Evolutionary conservation across 2,329 filamentous ascomycete species (phyloP).

Genomic region (Alternaria ethzedia): DNA sequence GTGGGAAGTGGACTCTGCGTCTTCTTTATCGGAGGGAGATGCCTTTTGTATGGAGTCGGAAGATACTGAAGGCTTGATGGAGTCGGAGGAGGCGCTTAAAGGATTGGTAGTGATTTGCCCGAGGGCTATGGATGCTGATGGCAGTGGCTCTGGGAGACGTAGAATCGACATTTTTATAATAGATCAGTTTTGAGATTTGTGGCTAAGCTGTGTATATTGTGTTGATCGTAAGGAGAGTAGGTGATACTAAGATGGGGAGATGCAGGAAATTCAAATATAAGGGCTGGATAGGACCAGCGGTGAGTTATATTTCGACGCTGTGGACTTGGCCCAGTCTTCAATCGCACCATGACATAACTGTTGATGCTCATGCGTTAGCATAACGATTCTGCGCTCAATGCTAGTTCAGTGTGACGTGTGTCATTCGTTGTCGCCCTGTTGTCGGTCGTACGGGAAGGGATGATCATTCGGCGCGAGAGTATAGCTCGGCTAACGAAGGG

Average conservation of each 20-base stretch:
- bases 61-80: slow-evolving; percentile 18
- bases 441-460: slow-evolving; percentile 27
- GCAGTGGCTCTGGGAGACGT: slow-evolving; percentile 31
- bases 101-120: slow-evolving; percentile 41
- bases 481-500: not conserved
- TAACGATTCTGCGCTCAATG: not conserved
- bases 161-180: slow-evolving; percentile 25
- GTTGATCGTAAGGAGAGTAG: not conserved
- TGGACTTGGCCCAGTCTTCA: slow-evolving; percentile 3
- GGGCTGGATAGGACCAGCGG: not conserved
- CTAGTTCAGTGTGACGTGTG: slow-evolving; percentile 1
- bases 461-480: slow-evolving; percentile 16
- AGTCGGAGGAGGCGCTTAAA: slow-evolving; percentile 19
- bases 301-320: slow-evolving; percentile 2
- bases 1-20: slow-evolving; percentile 28
- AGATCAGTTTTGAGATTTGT: not conserved
- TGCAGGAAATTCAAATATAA: not conserved
- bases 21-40: slow-evolving; percentile 20
- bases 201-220: too few species aligned
- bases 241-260: not conserved
- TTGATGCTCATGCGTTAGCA: slow-evolving; percentile 10
- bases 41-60: slow-evolving; percentile 10
- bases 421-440: slow-evolving; percentile 23
- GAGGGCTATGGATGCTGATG: slow-evolving; percentile 26
- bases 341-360: not conserved